Percentiles rank a stretch among this genome's conserved stretches.
These are phyloP conservation scores for Zygoascus biomembranicola DNA, from an alignment of 805 yeast genomes.

Conservation along the genomic window DNA sequence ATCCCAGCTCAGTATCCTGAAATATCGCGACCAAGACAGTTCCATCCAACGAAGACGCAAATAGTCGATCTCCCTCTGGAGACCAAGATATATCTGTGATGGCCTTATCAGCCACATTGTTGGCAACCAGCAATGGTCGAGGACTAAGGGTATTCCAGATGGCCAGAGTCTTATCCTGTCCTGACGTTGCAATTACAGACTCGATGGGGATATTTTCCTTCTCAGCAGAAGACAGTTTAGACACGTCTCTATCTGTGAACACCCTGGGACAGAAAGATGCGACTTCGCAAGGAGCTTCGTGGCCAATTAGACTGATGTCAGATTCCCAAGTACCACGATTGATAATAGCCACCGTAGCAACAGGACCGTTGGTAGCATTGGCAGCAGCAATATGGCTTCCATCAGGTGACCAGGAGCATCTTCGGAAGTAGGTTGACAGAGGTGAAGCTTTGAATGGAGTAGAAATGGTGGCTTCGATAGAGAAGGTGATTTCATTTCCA, in stretches of 20 bases:
- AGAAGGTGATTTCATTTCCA: constrained; percentile 63
- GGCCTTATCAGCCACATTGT: constrained; percentile 65
- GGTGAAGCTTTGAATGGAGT: constrained; percentile 89
- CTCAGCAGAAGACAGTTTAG: constrained; percentile 1
- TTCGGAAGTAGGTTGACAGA: constrained; percentile 75
- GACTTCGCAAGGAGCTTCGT: constrained; percentile 61
- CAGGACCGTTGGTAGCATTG: constrained; percentile 61
- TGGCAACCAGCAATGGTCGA: constrained; percentile 72
- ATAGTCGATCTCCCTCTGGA: constrained; percentile 68
- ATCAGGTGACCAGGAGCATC: constrained; percentile 68
- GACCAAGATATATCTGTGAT: constrained; percentile 89
- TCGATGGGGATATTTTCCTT: constrained; percentile 27
- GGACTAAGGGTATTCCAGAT: constrained; percentile 77
- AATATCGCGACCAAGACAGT: constrained; percentile 61
- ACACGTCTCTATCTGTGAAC: constrained; percentile 17
- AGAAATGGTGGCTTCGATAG: constrained; percentile 72
- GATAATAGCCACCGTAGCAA: constrained; percentile 50
- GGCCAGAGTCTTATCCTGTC: constrained; percentile 84
- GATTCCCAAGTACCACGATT: constrained; percentile 59
- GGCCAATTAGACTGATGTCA: constrained; percentile 58
- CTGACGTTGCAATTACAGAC: constrained; percentile 88
- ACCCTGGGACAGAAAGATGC: constrained; percentile 44
- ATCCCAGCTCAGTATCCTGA: constrained; percentile 39
- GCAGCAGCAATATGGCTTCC: constrained; percentile 67
- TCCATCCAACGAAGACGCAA: constrained; percentile 78